Conservation (phyloP, 1,284 basidiomycete genomes). For the Meripilus lineatus region DNA sequence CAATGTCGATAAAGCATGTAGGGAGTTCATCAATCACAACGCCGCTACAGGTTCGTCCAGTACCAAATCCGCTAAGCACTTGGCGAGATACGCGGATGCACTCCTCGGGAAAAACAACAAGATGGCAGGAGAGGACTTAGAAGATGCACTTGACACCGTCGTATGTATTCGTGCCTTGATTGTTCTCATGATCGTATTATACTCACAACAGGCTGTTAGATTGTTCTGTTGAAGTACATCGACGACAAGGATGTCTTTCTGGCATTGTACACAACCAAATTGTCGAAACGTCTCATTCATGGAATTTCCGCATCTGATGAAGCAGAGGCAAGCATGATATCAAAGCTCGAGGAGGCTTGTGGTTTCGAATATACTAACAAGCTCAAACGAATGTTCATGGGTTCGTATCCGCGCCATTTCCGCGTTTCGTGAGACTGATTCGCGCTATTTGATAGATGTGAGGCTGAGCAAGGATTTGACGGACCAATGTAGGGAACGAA, state of each 20-base stretch:
- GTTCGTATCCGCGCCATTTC: conserved; percentile 36
- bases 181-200: not conserved
- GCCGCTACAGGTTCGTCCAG: conserved; percentile 80
- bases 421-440: conserved; percentile 1
- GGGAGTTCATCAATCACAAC: conserved; percentile 96
- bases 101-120: conserved; percentile 95
- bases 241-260: conserved; percentile 99
- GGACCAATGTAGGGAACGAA: conserved; percentile 94
- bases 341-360: conserved; percentile 96
- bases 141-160: conserved; percentile 86
- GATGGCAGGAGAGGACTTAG: conserved; percentile 90
- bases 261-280: conserved; percentile 96
- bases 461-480: conserved; percentile 94
- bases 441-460: conserved; percentile 64
- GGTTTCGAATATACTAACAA: conserved; percentile 99
- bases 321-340: conserved; percentile 97
- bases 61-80: conserved; percentile 90
- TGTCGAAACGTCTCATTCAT: conserved; percentile 93
- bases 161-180: conserved; percentile 41
- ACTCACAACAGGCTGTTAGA: conserved; percentile 42
- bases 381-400: conserved; percentile 97
- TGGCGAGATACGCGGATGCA: conserved; percentile 93
- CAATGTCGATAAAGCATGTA: conserved; percentile 94
- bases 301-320: conserved; percentile 94
- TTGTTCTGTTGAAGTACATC: conserved; percentile 98